Evolutionary conservation across 306 rosid genomes (phyloP).

Genomic region (Chamaecrista fasciculata): DNA sequence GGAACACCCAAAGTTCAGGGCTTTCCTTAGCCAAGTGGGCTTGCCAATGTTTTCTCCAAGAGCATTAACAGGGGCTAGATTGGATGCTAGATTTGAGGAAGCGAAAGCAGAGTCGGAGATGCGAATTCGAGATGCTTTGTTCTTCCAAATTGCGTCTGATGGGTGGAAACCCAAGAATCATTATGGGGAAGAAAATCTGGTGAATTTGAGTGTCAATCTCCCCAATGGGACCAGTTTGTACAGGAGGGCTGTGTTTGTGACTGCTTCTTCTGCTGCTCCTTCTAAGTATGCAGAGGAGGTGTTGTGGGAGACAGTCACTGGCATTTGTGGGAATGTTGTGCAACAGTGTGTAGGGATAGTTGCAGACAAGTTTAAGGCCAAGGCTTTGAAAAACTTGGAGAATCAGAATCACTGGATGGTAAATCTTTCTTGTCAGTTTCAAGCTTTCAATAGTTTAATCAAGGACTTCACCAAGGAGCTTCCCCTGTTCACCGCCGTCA

Average conservation of each 20-base stretch:
- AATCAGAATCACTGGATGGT: slow-evolving; percentile 90
- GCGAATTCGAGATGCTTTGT: slow-evolving; percentile 82
- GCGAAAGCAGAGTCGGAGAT: slow-evolving; percentile 76
- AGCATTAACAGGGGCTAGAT: slow-evolving; percentile 53
- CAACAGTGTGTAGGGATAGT: slow-evolving; percentile 92
- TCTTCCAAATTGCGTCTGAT: slow-evolving; percentile 75
- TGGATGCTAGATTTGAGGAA: slow-evolving; percentile 67
- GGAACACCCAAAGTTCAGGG: slow-evolving; percentile 81
- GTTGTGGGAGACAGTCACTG: slow-evolving; percentile 80
- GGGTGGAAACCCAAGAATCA: slow-evolving; percentile 67
- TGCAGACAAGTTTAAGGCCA: slow-evolving; percentile 77
- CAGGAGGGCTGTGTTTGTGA: slow-evolving; percentile 67
- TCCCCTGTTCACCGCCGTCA: slow-evolving; percentile 53
- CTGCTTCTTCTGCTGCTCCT: slow-evolving; percentile 67
- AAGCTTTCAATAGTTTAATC: slow-evolving; percentile 62
- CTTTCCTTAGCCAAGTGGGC: slow-evolving; percentile 79
- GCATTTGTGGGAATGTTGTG: slow-evolving; percentile 70
- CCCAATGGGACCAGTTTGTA: slow-evolving; percentile 92
- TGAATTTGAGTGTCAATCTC: slow-evolving; percentile 74
- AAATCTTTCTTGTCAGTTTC: slow-evolving; percentile 86
- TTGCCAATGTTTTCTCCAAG: slow-evolving; percentile 58
- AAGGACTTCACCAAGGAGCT: slow-evolving; percentile 74
- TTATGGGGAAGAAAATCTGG: slow-evolving; percentile 52
- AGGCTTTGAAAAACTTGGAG: slow-evolving; percentile 82
- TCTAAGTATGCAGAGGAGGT: slow-evolving; percentile 82